phyloP scores from a whole-genome alignment of 768 basidiomycete species.

The Termitomyces sp. region DNA sequence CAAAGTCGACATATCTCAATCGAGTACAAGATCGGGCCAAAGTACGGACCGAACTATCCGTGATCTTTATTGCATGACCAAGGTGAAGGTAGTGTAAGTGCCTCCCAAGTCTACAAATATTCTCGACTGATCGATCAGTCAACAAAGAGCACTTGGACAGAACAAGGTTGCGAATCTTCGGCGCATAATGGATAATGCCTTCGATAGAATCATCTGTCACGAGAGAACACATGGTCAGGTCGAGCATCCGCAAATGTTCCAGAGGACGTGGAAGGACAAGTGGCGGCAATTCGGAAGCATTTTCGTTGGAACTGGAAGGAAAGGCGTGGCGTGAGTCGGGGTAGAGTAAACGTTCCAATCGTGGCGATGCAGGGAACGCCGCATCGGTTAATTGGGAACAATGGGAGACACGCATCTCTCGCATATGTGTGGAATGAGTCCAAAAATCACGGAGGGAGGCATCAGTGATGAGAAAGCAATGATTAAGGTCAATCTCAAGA shows the following conservation, averaged over 20 bases:
- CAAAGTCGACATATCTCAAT: conserved; percentile 92
- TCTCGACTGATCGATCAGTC: conserved; percentile 79
- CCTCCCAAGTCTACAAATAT: conserved; percentile 84
- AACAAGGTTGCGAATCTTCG: conserved; percentile 82
- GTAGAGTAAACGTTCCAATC: conserved; percentile 26
- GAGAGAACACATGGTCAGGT: conserved; percentile 79
- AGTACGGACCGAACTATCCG: conserved; percentile 79
- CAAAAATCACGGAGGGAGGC: conserved; percentile 78
- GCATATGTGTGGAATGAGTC: conserved; percentile 74
- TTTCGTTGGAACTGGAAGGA: conserved; percentile 26
- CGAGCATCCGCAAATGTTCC: conserved; percentile 89
- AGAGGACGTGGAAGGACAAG: conserved; percentile 60
- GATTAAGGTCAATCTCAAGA: conserved; percentile 91
- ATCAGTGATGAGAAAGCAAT: conserved; percentile 76
- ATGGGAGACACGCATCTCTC: conserved; percentile 84
- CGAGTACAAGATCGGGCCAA: conserved; percentile 86
- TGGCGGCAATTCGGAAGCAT: conserved; percentile 50
- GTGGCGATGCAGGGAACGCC: conserved; percentile 76
- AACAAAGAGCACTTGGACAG: conserved; percentile 78
- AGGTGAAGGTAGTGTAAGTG: conserved; percentile 93
- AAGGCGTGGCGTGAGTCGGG: conserved; percentile 38
- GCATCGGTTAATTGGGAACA: conserved; percentile 75
- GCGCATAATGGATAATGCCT: conserved; percentile 75
- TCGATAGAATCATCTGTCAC: conserved; percentile 83
- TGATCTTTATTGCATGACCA: conserved; percentile 87